Evolutionary conservation across 345 rosid genomes (phyloP), one percentile per base, ranked within the genome.

Genomic region (Anacardium occidentale): DNA sequence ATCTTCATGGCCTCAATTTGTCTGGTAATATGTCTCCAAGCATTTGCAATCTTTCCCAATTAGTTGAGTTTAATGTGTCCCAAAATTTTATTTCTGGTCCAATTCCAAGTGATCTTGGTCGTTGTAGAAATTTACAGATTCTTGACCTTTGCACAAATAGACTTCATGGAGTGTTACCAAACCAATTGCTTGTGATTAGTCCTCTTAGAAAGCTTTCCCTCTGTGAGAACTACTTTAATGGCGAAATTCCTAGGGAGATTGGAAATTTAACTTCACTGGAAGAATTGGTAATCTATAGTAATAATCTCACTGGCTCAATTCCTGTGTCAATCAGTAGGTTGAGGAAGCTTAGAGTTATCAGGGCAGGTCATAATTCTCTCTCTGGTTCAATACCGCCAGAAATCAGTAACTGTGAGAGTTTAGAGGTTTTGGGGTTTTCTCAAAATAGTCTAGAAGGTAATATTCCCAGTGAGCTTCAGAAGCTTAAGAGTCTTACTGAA

Each of bases 401-500:
- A 69, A 90, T 92, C 69, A 77, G 91, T 72, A 83, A 88, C 52
- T 92, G 97, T 65, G 82, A 74, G 75, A 87, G 88, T 77, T 73
- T 92, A 65, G 66, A 85, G 87, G 78, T 90, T 73, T 82, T 92
- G 72, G 97, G 97, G 60, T 80, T 90, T 77, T 91, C 97, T 26
- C 96, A 92, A 77, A 90, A 90, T 79, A 75, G 79, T 57, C 83
- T 92, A 10, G 90, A 86, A 75, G 97, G 93, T 65, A 65, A 80
- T 70, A 84, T 92, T 71, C 97, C 96, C 4, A 81, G 58, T 64
- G 87, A 88, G 78, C 79, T 90, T 34, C 81, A 82, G 26, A 78
- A 78, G 82, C 92, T 92, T 70, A 71, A 20, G 32, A 88, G 82
- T 64, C 84, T 92, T n/a, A 87, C 86, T 40, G 87, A 81, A 32